Conservation (phyloP, 108 stramenopile species). For the Tribonema minus region DNA sequence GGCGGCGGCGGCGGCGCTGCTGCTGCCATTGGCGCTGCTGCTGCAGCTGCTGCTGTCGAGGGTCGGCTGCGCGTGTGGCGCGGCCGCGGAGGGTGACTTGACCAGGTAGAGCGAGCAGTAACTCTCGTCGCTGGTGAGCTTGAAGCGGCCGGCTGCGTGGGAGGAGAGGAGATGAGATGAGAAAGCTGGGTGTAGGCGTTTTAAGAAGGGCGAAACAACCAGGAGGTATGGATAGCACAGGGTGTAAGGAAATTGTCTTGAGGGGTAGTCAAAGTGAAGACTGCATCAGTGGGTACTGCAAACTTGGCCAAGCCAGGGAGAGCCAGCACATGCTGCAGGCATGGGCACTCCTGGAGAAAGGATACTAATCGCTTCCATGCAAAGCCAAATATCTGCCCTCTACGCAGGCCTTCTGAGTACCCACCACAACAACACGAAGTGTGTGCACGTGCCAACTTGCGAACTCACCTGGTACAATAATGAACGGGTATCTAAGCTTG, state of each 20-base stretch:
- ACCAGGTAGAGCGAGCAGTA: slow-evolving; percentile 38
- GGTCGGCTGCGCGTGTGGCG: too few relatives aligned
- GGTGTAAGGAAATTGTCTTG: too few relatives aligned
- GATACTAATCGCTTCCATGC: background rate
- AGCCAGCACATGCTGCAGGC: background rate
- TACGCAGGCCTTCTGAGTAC: background rate
- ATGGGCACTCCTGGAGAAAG: background rate
- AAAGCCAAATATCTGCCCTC: background rate
- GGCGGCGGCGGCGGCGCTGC: background rate
- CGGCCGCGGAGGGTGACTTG: slow-evolving; percentile 6
- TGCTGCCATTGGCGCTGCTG: background rate
- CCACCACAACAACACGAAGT: too few relatives aligned
- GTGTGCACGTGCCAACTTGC: background rate
- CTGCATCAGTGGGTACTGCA: background rate
- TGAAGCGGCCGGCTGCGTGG: slow-evolving; percentile 11
- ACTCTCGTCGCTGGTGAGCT: slow-evolving; percentile 30
- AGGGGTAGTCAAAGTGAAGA: too few relatives aligned
- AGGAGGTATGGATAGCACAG: too few relatives aligned
- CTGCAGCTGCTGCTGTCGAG: background rate
- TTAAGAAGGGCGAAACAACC: too few relatives aligned
- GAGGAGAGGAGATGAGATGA: background rate
- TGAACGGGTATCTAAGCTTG: slow-evolving; percentile 42
- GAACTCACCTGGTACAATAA: slow-evolving; percentile 20
- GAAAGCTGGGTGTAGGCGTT: background rate
- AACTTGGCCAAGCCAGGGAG: background rate